Conservation (phyloP, 2,329 filamentous ascomycete genomes). For the Didymella segeticola region DNA sequence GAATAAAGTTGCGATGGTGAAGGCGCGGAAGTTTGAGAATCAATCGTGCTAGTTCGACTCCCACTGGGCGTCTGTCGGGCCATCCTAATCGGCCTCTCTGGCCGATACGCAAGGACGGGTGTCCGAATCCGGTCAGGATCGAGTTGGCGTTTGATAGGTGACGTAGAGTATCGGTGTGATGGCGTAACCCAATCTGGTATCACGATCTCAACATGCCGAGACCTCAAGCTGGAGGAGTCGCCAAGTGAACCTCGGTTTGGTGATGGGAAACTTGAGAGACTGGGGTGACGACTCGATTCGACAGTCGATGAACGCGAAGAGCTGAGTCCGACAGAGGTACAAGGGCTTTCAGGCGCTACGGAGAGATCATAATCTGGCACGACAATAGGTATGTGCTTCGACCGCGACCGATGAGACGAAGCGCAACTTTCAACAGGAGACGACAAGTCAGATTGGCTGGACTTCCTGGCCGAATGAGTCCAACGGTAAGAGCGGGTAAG, state of each 20-base stretch:
- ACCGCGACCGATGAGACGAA: conserved; percentile 36
- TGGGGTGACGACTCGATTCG: conserved; percentile 38
- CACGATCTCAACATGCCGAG: conserved; percentile 59
- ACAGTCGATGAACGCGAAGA: conserved; percentile 42
- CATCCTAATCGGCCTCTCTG: conserved; percentile 48
- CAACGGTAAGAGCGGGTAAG: conserved; percentile 31
- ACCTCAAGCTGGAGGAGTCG: conserved; percentile 41
- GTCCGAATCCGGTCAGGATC: conserved; percentile 25
- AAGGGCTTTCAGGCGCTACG: conserved; percentile 46
- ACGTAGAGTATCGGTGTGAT: conserved; percentile 47
- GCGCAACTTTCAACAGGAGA: conserved; percentile 27
- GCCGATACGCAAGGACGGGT: conserved; percentile 27
- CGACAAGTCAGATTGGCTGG: conserved; percentile 29
- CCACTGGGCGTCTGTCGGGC: conserved; percentile 51
- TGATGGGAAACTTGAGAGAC: conserved; percentile 36
- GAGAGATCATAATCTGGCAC: conserved; percentile 51
- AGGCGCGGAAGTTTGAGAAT: conserved; percentile 54
- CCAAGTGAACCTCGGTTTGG: conserved; percentile 39
- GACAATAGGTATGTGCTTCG: conserved; percentile 55
- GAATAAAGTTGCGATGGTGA: conserved; percentile 52
- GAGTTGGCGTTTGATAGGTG: conserved; percentile 39
- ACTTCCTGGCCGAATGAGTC: conserved; percentile 27
- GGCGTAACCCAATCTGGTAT: conserved; percentile 55
- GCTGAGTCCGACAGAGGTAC: conserved; percentile 43
- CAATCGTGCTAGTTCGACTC: conserved; percentile 56